Evolutionary conservation across 106 monocot genomes (phyloP).

Genomic region (Acorus gramineus): DNA sequence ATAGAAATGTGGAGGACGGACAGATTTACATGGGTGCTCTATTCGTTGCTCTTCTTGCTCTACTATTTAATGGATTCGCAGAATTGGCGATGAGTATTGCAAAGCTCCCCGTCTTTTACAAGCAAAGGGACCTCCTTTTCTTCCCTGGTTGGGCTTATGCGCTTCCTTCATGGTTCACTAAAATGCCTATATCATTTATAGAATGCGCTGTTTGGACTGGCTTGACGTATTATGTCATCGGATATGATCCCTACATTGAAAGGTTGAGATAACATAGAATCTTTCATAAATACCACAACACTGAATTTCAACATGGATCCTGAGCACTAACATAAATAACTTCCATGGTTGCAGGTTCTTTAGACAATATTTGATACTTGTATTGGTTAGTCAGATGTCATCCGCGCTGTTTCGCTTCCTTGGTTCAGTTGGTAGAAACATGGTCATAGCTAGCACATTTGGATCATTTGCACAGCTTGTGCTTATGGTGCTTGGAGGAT

Average conservation of each 20-base stretch:
- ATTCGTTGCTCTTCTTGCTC: constrained; percentile 26
- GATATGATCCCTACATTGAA: constrained; percentile 43
- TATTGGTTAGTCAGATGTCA: constrained; percentile 51
- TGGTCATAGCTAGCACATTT: constrained; percentile 64
- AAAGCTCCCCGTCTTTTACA: constrained; percentile 74
- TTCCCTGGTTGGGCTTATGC: constrained; percentile 75
- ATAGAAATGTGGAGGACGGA: constrained; percentile 20
- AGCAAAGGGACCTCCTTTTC: constrained; percentile 66
- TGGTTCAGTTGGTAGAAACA: constrained; percentile 37
- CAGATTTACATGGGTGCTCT: constrained; percentile 53
- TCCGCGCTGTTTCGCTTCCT: constrained; percentile 47
- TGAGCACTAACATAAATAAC: too few species aligned
- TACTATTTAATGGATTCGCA: constrained; percentile 53
- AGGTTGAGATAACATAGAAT: constrained; percentile 20
- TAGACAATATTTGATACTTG: constrained; percentile 46
- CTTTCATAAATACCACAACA: neutral
- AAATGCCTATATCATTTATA: constrained; percentile 51
- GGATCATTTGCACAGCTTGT: constrained; percentile 53
- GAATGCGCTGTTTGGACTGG: constrained; percentile 38
- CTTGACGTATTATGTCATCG: constrained; percentile 63
- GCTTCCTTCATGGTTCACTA: constrained; percentile 59
- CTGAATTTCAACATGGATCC: too few species aligned
- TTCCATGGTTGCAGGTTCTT: constrained; percentile 38
- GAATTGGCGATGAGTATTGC: constrained; percentile 49
- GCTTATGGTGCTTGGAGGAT: constrained; percentile 58